Evolutionary conservation across 1,284 basidiomycete species (phyloP).

Genomic region (Tetrapyrgos nigripes): DNA sequence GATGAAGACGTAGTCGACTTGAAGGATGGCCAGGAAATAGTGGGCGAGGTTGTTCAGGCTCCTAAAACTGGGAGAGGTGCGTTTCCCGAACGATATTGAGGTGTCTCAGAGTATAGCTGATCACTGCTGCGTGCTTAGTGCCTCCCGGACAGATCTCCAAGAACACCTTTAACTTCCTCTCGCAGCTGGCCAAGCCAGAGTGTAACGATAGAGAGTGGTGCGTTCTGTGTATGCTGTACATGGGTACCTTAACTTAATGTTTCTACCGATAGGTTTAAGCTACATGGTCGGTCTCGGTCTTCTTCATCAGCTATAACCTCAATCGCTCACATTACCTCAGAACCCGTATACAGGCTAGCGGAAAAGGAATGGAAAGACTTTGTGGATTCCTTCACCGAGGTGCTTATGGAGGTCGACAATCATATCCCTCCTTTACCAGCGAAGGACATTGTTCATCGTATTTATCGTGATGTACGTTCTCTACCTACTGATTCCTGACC

Average conservation of each 20-base stretch:
- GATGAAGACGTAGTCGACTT: slow-evolving; percentile 52
- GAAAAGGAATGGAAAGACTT: slow-evolving; percentile 92
- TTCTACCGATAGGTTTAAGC: slow-evolving; percentile 65
- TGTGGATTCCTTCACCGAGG: slow-evolving; percentile 70
- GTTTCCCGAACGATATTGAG: slow-evolving; percentile 22
- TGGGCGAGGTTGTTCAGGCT: slow-evolving; percentile 73
- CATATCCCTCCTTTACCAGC: slow-evolving; percentile 87
- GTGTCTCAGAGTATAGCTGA: neutral
- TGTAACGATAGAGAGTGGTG: slow-evolving; percentile 91
- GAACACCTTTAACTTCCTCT: slow-evolving; percentile 84
- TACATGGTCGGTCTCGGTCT: slow-evolving; percentile 56
- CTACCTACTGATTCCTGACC: neutral
- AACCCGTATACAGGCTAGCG: slow-evolving; percentile 81
- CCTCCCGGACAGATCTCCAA: slow-evolving; percentile 86
- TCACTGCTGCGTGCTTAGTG: slow-evolving; percentile 48
- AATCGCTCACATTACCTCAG: slow-evolving; percentile 42
- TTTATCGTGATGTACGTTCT: slow-evolving; percentile 78
- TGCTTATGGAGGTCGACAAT: slow-evolving; percentile 73
- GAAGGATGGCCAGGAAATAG: slow-evolving; percentile 73
- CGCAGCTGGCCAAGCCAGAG: slow-evolving; percentile 71
- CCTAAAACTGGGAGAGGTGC: slow-evolving; percentile 82
- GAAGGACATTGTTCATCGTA: slow-evolving; percentile 86
- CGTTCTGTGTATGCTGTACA: slow-evolving; percentile 23
- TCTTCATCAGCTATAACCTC: neutral
- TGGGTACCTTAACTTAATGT: slow-evolving; percentile 1